Percentiles rank a stretch among this genome's conserved stretches.
These are phyloP conservation scores for Meredithiella fracta DNA, from an alignment of 2,329 filamentous ascomycete species.

Conservation along the genomic window DNA sequence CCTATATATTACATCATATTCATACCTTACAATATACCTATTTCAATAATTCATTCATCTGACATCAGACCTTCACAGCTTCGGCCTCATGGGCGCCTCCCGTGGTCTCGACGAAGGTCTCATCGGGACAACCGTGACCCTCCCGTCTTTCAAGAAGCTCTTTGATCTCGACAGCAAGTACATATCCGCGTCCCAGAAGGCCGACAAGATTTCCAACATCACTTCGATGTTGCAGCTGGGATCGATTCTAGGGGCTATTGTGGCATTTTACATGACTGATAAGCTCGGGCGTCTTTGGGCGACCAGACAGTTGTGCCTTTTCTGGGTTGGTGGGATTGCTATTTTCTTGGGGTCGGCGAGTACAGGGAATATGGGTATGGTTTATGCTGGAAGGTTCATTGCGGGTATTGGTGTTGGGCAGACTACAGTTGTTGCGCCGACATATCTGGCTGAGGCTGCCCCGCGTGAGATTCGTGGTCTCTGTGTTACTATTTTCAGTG, in stretches of 20 bases:
- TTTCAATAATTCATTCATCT: too few relatives aligned
- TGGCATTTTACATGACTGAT: constrained; percentile 43
- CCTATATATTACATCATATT: neutral
- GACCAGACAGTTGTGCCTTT: constrained; percentile 37
- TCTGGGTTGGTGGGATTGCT: constrained; percentile 42
- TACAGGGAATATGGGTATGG: constrained; percentile 35
- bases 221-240: constrained; percentile 71
- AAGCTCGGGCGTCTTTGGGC: constrained; percentile 47
- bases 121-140: constrained; percentile 42
- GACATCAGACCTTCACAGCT: constrained; percentile 20
- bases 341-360: constrained; percentile 38
- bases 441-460: constrained; percentile 58
- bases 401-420: constrained; percentile 50
- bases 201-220: constrained; percentile 60
- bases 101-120: constrained; percentile 69
- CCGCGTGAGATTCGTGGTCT: constrained; percentile 54
- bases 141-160: constrained; percentile 4
- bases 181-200: constrained; percentile 35
- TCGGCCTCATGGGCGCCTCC: constrained; percentile 60
- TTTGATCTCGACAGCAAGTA: constrained; percentile 44
- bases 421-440: constrained; percentile 50
- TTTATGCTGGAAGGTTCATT: constrained; percentile 51
- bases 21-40: neutral
- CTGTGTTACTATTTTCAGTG: constrained; percentile 43
- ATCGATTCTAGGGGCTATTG: constrained; percentile 52